Base-by-base conservation (phyloP, 768 basidiomycete species). In the Suillus subluteus region DNA sequence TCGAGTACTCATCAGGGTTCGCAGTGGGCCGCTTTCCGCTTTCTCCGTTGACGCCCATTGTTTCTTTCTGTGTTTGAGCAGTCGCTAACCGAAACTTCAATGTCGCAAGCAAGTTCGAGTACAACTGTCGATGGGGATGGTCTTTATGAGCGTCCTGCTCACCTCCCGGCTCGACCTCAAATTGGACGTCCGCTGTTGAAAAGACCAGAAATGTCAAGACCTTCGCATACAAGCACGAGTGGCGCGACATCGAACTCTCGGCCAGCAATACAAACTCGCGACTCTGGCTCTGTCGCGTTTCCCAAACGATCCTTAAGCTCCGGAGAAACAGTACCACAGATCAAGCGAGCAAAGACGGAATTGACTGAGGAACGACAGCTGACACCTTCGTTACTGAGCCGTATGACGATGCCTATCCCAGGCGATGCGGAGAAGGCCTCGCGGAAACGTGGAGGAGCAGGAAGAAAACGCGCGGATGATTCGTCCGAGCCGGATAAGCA, bases 1-100 rank as follows among this genome's bases (percentile, higher is more conserved):
- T 43, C 78, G 81, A 75, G 74, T 74, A 65, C 80, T 85, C 67
- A 82, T 85, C 65, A 86, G 82, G 86, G 86, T 87, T 86, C 84
- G 86, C 83, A 82, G 71, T 80, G 81, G 81, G 74, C 81, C 73
- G 71, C 74, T 80, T 78, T 73, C 66, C 72, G 62, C 74, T 76
- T 73, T 73, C 66, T 73, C 75, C 66, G 69, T 77, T 76, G 77
- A 78, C 78, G 73, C 70, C 80, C 77, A 78, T 83, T 78, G 67
- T 69, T 58, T 76, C 72, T 78, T 74, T 73, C 71, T 81, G 73
- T 76, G 62, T 81, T 84, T 82, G 75, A 79, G 77, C 82, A 85
- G 84, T 78, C 79, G 63, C 71, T 85, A 63, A 52, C 67, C 70
- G 70, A 66, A 68, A 63, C 70, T 26, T 59, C 67, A 61, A 56